Base-by-base conservation (phyloP, 352 stramenopile species). In the Peronospora destructor region DNA sequence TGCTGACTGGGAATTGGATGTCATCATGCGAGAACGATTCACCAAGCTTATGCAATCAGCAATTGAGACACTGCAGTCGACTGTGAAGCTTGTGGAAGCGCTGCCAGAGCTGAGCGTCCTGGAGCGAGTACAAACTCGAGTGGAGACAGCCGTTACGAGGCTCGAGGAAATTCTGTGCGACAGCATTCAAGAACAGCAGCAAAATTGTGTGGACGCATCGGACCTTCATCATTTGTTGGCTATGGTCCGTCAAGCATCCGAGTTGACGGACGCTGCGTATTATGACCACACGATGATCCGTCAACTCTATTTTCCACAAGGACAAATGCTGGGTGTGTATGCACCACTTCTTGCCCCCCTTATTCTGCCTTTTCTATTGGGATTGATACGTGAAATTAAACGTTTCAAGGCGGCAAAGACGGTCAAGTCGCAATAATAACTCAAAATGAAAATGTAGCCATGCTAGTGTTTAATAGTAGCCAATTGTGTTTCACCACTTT, bases 21-120 rank as follows among this genome's bases (percentile, higher is more conserved):
- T 73, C 0, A 43, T 88, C 13, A 67, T 77, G 25, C 62, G 53
- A 9, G 32, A 52, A 26, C 74, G 76, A 2, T 79, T 86, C 16
- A 50, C 66, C 6, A 84, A 71, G 6, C 71, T 87, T 41, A 61
- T 85, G 47, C 61, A 67, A 11, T 66, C 73, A 25, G 69, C 68
- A 6, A 71, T 91, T 34, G 63, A 81, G 45, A 85, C 76, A 38
- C 61, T 92, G 26, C 71, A 79, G 49, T 90, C 81, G 17, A 87
- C 84, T 34, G 66, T 84, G 34, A 50, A 80, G 44, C 72, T 92
- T 3, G 78, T 92, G 19, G 61, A 68, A 21, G 61, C 75, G 19
- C 79, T 92, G 56, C 63, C 78, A 9, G 66, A 92, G 52, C 72
- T 92, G 54, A 87, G 68, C 25, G 81, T 92, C 16, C 47, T 87